Conservation (phyloP, 768 basidiomycete genomes). For the Mycena albidolilacea region DNA sequence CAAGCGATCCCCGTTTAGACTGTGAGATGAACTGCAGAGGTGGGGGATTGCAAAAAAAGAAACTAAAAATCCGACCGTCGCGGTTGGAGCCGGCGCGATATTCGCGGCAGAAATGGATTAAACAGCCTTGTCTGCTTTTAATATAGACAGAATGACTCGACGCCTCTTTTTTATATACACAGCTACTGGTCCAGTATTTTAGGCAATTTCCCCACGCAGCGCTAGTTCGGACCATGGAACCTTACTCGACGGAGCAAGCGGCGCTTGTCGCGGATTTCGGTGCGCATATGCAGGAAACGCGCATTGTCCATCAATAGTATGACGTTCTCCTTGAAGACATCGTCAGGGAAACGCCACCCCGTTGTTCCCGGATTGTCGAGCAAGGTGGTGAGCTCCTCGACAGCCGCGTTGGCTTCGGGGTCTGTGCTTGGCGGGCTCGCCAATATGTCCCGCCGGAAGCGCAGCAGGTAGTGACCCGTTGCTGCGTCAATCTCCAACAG, state of each 20-base stretch:
- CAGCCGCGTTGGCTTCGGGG: slow-evolving; percentile 19
- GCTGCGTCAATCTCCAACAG: background rate
- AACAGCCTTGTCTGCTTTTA: too few species aligned
- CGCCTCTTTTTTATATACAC: too few species aligned
- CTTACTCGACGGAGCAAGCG: slow-evolving; percentile 15
- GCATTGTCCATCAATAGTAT: slow-evolving; percentile 17
- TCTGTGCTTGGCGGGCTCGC: slow-evolving; percentile 14
- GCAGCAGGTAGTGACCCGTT: slow-evolving; percentile 11
- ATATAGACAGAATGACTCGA: too few species aligned
- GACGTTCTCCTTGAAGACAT: slow-evolving; percentile 21
- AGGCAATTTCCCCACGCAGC: too few species aligned
- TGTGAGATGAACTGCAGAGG: too few species aligned
- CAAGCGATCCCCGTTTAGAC: too few species aligned
- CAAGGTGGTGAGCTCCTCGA: slow-evolving; percentile 9
- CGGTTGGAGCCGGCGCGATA: too few species aligned
- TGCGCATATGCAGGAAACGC: slow-evolving; percentile 23
- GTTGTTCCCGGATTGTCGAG: background rate
- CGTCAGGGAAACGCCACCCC: slow-evolving; percentile 24
- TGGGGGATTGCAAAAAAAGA: too few species aligned
- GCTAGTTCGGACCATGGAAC: slow-evolving; percentile 1
- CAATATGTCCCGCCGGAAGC: slow-evolving; percentile 20
- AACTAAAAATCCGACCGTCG: too few species aligned
- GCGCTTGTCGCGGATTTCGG: slow-evolving; percentile 18
- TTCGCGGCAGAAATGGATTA: too few species aligned
- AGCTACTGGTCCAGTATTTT: too few species aligned